Base-by-base conservation (phyloP, 1,139 yeast genomes). In the Casaregolazyma lundiana region DNA sequence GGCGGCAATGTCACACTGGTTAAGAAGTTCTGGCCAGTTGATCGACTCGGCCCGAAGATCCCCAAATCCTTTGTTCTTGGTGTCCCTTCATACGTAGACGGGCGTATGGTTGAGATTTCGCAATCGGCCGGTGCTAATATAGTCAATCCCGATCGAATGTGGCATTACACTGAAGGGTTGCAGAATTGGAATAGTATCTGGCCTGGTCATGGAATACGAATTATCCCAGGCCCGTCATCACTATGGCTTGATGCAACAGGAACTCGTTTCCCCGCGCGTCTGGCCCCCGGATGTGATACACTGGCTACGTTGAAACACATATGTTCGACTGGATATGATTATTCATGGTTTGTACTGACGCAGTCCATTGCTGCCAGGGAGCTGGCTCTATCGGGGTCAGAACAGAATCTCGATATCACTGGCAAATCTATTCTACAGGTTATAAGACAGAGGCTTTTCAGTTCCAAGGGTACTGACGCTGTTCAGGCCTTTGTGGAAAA, bases 351-450 rank as follows among this genome's bases (percentile, higher is more conserved):
- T 24, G 32, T 38, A 13, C 7, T 38, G 3, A 38, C 26, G 16
- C 26, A 38, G 8, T 15, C 41, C n/a, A 38, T 38, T 3, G 29
- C 29, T 21, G 41, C 41, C 8, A 38, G 11, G 9, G 41, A 38
- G 32, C 15, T 38, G 11, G 30, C 41, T 2, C 30, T 38, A 5
- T 38, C 41, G n/a, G 41, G 41, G 9, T 38, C 41, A 7, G 41
- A 38, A n/a, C 41, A 38, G 16, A 38, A 38, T 24, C 41, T 32
- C 8, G 41, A 38, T 38, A n/a, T 38, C 17, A 38, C 41, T n/a
- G 32, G 32, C 18, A 38, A 38, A 22, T 22, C 34, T 4, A 38
- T n/a, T 15, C 22, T 26, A 32, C 41, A 38, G n/a, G 13, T 24
- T 5, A 19, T 38, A 8, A 13, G 32, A 9, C 41, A 38, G 32